Percentiles rank a stretch among this genome's conserved stretches.
phyloP scores from a whole-genome alignment of 1,284 basidiomycete genomes.

The Malassezia pachydermatis region DNA sequence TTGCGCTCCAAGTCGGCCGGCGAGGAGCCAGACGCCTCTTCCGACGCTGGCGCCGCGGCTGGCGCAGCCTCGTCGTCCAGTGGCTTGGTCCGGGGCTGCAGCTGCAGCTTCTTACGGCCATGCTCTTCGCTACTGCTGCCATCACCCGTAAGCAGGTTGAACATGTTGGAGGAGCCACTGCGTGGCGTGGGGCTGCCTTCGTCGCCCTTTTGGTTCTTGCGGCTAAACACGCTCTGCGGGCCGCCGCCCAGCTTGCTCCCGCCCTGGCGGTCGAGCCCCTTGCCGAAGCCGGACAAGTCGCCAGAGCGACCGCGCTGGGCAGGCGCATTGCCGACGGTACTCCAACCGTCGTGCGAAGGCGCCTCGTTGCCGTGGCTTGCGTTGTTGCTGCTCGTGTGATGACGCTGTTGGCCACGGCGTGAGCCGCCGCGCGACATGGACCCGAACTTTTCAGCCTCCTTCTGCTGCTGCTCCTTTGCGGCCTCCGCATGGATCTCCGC shows the following conservation, averaged over 20 bases:
- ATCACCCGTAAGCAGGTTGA: constrained; percentile 50
- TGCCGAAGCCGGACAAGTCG: constrained; percentile 75
- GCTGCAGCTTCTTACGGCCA: constrained; percentile 65
- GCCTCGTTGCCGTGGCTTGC: constrained; percentile 33
- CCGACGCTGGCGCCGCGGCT: constrained; percentile 49
- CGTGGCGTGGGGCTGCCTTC: constrained; percentile 58
- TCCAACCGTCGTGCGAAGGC: constrained; percentile 63
- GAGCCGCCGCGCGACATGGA: constrained; percentile 71
- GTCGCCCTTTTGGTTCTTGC: constrained; percentile 53
- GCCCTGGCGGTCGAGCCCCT: constrained; percentile 48
- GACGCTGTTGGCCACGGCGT: constrained; percentile 69
- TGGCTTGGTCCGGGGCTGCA: constrained; percentile 58
- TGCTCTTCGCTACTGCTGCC: constrained; percentile 50
- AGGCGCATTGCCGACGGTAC: constrained; percentile 58
- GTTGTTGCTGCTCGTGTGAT: constrained; percentile 44
- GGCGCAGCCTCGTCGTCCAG: constrained; percentile 49
- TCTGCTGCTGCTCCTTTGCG: constrained; percentile 51
- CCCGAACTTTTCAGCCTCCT: constrained; percentile 45
- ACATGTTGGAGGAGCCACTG: constrained; percentile 74
- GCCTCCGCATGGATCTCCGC: constrained; percentile 72
- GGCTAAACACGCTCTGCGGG: constrained; percentile 63
- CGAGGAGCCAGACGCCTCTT: constrained; percentile 55
- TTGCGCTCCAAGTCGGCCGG: constrained; percentile 65
- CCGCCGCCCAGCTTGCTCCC: constrained; percentile 50
- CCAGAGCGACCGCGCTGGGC: constrained; percentile 63